Evolutionary conservation across 768 basidiomycete species (phyloP).

Genomic region (Tylopilus vinaceipallidus): DNA sequence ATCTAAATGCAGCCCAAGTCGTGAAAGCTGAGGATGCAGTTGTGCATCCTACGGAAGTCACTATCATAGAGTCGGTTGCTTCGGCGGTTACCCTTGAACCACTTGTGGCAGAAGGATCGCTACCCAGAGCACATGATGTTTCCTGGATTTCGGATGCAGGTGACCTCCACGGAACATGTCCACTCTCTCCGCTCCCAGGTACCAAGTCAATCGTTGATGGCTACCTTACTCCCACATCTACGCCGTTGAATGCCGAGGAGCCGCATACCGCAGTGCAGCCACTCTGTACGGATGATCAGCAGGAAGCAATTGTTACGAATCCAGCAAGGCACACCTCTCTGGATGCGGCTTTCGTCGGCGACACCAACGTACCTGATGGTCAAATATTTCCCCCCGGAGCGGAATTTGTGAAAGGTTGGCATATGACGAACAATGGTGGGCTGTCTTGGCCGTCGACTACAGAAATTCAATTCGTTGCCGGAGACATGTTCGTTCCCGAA

Average conservation of each 20-base stretch:
- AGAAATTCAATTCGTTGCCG: conserved; percentile 67
- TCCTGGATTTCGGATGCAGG: conserved; percentile 5
- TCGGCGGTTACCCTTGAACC: conserved; percentile 20
- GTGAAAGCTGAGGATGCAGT: neutral
- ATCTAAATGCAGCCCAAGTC: conserved; percentile 24
- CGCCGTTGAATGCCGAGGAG: conserved; percentile 2
- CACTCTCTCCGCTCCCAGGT: conserved; percentile 3
- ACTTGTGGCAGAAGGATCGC: conserved; percentile 29
- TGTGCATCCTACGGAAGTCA: neutral
- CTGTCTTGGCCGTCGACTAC: conserved; percentile 68
- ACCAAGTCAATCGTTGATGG: conserved; percentile 33
- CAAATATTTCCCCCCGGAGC: conserved; percentile 80
- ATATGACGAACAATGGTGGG: conserved; percentile 62
- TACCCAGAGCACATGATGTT: conserved; percentile 26
- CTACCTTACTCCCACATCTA: conserved; percentile 21
- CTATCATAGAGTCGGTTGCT: neutral
- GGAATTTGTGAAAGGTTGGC: conserved; percentile 85
- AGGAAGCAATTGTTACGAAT: neutral
- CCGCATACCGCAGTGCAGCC: neutral
- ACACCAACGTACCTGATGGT: conserved; percentile 72
- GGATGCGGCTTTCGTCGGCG: conserved; percentile 57
- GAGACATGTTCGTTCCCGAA: conserved; percentile 52
- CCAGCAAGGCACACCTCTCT: conserved; percentile 20
- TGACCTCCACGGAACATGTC: neutral
- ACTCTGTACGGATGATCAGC: neutral